Evolutionary conservation across 495 filamentous ascomycete genomes (phyloP), one percentile per base, ranked within the genome.

Genomic region (Trichoderma reesei): DNA sequence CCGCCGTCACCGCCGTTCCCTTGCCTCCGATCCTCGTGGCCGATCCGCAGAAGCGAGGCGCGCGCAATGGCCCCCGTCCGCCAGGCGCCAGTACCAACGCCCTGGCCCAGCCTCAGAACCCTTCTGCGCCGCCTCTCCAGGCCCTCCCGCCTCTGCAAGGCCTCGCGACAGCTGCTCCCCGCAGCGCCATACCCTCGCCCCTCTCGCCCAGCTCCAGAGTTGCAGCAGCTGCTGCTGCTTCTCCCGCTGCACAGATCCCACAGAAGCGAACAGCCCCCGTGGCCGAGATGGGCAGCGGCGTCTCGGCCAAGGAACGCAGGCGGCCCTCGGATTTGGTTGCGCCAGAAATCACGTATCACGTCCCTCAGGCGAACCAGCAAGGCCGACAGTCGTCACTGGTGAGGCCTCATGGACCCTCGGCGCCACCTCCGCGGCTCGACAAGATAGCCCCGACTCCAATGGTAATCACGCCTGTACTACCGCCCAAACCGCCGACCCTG

Each of bases 311-410:
- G 26, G 61, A 63, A 14, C 42, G 36, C 37, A 36, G 42, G 33
- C 41, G 41, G 10, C 44, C 63, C n/a, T 39, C 63, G 39, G 54
- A 60, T 44, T 34, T 59, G 14, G 63, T 59, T 33, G 63, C 48
- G 8, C 63, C 48, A 3, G 63, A 64, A 10, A 59, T 64, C 51
- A 59, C 63, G n/a, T 64, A 64, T 20, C 48, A 54, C 48, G 46
- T 41, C 13, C 46, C 63, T 4, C 51, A 59, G 41, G 42, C 62
- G 26, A 33, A 54, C 11, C 41, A 64, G 26, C 44, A 51, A 11
- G 46, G 41, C 41, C 44, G 61, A 13, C 31, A 26, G 16, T 46
- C 62, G 7, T 54, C 42, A 18, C 18, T 56, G 13, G 62, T 64
- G 31, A 31, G 62, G 34, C 62, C 42, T 44, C 61, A 63, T 31